Base-by-base conservation (phyloP, 192 early-diverging fungal species). In the Allomyces arbusculus region DNA sequence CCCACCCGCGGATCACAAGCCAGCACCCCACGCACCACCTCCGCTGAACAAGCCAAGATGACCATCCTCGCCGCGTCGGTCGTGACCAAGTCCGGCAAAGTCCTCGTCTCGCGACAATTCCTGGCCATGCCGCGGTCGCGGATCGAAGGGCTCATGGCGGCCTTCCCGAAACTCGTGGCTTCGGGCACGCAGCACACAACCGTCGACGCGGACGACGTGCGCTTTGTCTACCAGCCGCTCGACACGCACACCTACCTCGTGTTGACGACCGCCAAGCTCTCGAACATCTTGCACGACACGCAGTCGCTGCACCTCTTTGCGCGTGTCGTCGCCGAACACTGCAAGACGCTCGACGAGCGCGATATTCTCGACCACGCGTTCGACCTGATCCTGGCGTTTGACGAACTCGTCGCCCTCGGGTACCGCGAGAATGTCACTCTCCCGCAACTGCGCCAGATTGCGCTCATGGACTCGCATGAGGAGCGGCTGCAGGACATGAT, bases 251-350 rank as follows among this genome's bases (percentile, higher is more conserved):
- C 97, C 62, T 99, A 87, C 67, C 84, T 92, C 70, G 90, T 99
- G 24, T 81, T 99, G n/a, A 88, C 66, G 94, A 90, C 73, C 84
- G 83, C 55, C 88, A 97, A 81, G 66, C 70, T 82, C 69, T 92
- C 90, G 70, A 99, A 99, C 73, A 99, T 99, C 67, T 78, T 99
- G 44, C 94, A 97, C 82, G 95, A 97, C 77, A 99, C 97, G 73
- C 91, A 92, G 66, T 91, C 93, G 12, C 80, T 99, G 61, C 90
- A 99, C 71, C 75, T 97, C 66, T 89, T 99, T 72, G 89, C 91
- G 19, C 87, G 95, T 24, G 88, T 90, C 10, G 88, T 95, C 19
- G 84, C 88, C 4, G 93, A 96, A 66, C 84, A 86, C 43, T 99
- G 94, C 76, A 86, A 87, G 62, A 81, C 84, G 14, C 77, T 81